Evolutionary conservation across 1,139 yeast species (phyloP).

Genomic region (Blastobotrys malaysiensis): DNA sequence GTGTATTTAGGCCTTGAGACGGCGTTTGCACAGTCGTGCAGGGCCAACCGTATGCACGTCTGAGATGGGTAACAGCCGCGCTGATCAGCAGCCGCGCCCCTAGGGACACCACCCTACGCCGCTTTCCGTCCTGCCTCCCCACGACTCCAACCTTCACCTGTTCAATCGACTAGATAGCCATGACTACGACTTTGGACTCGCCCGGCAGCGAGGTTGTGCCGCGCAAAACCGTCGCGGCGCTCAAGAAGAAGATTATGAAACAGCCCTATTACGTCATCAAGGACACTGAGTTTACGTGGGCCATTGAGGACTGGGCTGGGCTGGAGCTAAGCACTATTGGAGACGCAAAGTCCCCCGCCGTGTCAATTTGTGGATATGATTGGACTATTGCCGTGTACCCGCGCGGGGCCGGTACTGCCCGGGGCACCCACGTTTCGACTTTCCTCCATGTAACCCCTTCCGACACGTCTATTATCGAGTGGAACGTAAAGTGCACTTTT

Average conservation of each 20-base stretch:
- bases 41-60: background rate
- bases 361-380: conserved; percentile 6
- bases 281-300: conserved; percentile 11
- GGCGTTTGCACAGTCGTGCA: background rate
- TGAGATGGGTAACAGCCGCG: background rate
- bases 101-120: background rate
- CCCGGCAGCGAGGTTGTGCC: background rate
- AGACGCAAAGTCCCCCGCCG: conserved; percentile 11
- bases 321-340: conserved; percentile 8
- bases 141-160: background rate
- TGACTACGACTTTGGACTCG: background rate
- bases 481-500: conserved; percentile 11
- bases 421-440: conserved; percentile 6
- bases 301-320: conserved; percentile 9
- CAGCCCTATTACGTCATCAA: background rate
- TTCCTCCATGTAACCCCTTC: conserved; percentile 9
- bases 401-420: conserved; percentile 9
- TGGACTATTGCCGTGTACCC: conserved; percentile 12
- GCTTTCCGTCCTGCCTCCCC: background rate
- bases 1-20: background rate
- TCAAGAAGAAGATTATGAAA: background rate
- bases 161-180: background rate
- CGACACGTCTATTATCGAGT: conserved; percentile 1
- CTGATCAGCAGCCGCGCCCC: background rate
- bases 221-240: background rate